These are phyloP conservation scores for Magnaporthiopsis rhizophila DNA, from an alignment of 2,329 filamentous ascomycete species.

Conservation along the genomic window DNA sequence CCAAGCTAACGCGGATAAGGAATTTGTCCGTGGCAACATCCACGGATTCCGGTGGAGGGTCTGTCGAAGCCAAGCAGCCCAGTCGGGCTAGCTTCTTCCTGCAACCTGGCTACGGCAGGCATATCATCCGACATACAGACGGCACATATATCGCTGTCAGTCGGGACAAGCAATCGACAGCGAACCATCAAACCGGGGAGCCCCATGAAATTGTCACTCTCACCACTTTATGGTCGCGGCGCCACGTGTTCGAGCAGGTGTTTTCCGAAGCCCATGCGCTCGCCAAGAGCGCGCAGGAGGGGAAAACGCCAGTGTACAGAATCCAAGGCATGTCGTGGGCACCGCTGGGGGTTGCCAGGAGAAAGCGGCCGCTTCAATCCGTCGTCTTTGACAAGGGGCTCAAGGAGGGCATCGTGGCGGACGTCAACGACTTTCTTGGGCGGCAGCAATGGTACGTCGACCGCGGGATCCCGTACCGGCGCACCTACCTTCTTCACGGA, in stretches of 20 bases:
- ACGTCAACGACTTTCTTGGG: conserved; percentile 74
- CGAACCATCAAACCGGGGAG: conserved; percentile 72
- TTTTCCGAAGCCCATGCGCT: conserved; percentile 81
- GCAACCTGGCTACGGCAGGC: conserved; percentile 83
- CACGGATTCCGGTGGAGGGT: conserved; percentile 45
- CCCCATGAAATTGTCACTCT: conserved; percentile 92
- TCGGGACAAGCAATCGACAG: conserved; percentile 76
- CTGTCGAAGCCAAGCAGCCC: conserved; percentile 39
- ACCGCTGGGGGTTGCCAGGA: conserved; percentile 72
- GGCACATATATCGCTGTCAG: conserved; percentile 83
- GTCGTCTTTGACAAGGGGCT: conserved; percentile 81
- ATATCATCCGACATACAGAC: conserved; percentile 72
- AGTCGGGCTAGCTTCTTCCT: conserved; percentile 76
- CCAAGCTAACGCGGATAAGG: conserved; percentile 50
- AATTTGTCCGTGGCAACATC: conserved; percentile 50
- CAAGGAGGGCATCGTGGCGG: conserved; percentile 69
- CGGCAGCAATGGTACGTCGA: conserved; percentile 86
- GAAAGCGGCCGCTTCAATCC: conserved; percentile 79
- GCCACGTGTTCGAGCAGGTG: conserved; percentile 81
- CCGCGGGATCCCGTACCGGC: conserved; percentile 85
- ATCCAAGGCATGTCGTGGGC: conserved; percentile 79
- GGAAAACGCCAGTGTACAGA: conserved; percentile 88
- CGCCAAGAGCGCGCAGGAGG: conserved; percentile 72
- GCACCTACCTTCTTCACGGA: conserved; percentile 82
- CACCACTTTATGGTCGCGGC: conserved; percentile 83